A percentile compares a stretch with the other conserved stretches of the same genome.
These are phyloP conservation scores for Debaryomyces maramus DNA, from an alignment of 805 yeast genomes.

Conservation along the genomic window DNA sequence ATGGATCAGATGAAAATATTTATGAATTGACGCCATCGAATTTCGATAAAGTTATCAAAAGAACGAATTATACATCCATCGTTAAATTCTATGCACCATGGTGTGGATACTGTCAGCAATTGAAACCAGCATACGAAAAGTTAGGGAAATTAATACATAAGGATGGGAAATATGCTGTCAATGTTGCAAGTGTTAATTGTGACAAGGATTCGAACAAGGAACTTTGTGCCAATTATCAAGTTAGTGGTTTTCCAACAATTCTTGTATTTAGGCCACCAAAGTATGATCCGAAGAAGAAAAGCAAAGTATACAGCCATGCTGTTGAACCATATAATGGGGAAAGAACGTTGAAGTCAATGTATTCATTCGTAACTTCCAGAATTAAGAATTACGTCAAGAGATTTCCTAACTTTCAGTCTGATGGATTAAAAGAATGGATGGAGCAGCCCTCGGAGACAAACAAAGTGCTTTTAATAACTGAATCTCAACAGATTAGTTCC, in stretches of 20 bases:
- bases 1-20: conserved; percentile 44
- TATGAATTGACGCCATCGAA: conserved; percentile 55
- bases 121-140: conserved; percentile 63
- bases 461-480: conserved; percentile 55
- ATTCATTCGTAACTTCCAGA: conserved; percentile 54
- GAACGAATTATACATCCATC: conserved; percentile 74
- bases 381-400: conserved; percentile 66
- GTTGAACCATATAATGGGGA: conserved; percentile 62
- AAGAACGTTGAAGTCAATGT: conserved; percentile 55
- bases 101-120: conserved; percentile 90
- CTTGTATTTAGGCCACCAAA: conserved; percentile 83
- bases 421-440: conserved; percentile 26
- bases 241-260: conserved; percentile 84
- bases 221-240: conserved; percentile 62
- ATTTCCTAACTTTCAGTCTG: conserved; percentile 31
- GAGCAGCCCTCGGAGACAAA: conserved; percentile 28
- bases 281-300: conserved; percentile 21
- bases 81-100: conserved; percentile 96
- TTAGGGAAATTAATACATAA: conserved; percentile 61
- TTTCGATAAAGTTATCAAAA: conserved; percentile 65
- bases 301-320: conserved; percentile 37
- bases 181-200: conserved; percentile 85
- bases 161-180: conserved; percentile 46
- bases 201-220: conserved; percentile 66
- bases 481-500: conserved; percentile 50